Evolutionary conservation across 306 rosid species (phyloP), one percentile per base, ranked within the genome.

Genomic region (Prunus persica): DNA sequence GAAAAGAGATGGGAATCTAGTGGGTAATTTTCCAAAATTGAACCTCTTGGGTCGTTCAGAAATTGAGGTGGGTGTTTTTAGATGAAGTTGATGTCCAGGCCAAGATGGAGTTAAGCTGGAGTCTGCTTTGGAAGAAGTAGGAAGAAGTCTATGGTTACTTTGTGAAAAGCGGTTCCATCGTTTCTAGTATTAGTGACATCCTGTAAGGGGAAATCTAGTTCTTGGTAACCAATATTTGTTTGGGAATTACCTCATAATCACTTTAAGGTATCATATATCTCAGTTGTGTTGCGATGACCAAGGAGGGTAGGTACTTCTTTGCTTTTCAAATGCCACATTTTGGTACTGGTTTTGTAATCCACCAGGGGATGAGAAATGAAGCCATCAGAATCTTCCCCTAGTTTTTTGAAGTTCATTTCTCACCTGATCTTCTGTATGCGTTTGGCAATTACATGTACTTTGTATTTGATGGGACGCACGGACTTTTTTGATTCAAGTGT

Each of bases 161-260:
- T 67, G 54, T 15, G 73, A 76, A 56, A 79, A 65, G 10, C 14
- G 43, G 11, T 71, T 16, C 22, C 18, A 12, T 16, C 8, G 38
- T 22, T 67, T 28, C 60, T 77, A 18, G 58, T 18, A 46, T 64
- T 46, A 54, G 45, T 72, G 20, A 64, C 27, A 73, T 73, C 76
- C 74, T 55, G 61, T 64, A 71, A 58, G 65, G 9, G 74, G 74
- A 69, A 77, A 57, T 76, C 27, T 80, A 76, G 73, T 65, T 80
- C 51, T 49, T 73, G 82, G 54, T 54, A 32, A 61, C 62, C 51
- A 22, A 20, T 47, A 62, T 64, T 78, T 71, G 30, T 34, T 38
- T 15, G 55, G 51, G 68, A 73, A 51, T 43, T 18, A 18, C 25
- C 2, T 5, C 15, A 25, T 8, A 13, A 57, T 56, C 24, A 20